Base-by-base conservation (phyloP, 2,329 filamentous ascomycete species). In the Pyrenophora tritici-repentis region DNA sequence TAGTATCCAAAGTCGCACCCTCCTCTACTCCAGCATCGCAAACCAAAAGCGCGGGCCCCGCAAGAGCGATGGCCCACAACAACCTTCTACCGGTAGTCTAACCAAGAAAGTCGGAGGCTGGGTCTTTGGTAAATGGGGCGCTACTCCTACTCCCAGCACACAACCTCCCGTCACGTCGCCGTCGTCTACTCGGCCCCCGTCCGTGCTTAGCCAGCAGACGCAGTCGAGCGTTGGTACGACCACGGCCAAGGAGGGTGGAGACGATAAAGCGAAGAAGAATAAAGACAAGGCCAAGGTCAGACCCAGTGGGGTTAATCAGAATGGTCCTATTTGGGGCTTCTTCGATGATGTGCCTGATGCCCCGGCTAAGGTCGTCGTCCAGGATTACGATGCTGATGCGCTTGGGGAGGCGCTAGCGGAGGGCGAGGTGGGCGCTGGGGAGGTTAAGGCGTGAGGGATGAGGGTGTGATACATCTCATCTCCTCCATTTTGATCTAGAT, bases 91-190 rank as follows among this genome's bases (percentile, higher is more conserved):
- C 24, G 35, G 55, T 42, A 65, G 59, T 42, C 52, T 86, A 2
- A 75, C 79, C 22, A 79, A 80, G 50, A 83, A 81, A 52, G 75
- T 86, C n/a, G 84, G 85, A 3, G 84, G 84, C 4, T 88, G 85
- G 86, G 80, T 87, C 7, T 80, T 83, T 47, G 82, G 84, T 2
- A 81, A 81, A 60, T 88, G 85, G 85, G 84, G 83, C 17, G 75
- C 79, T 14, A 78, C 79, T 4, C 81, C 83, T 3, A 64, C 74
- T 9, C 72, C 76, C 53, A n/a, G n/a, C n/a, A 3, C 18, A 20
- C 18, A 20, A 1, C 36, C 49, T 6, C 47, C 59, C 2, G 50
- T 56, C 1, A 48, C 57, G 0, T 40, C 61, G 6, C 47, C 59
- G 0, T 47, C 55, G 0, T 50, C 55, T 1, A 39, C 61, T 7